Percentiles rank a stretch among this genome's conserved stretches.
phyloP scores from a whole-genome alignment of 129 eudicot genomes.

The Artemisia annua region DNA sequence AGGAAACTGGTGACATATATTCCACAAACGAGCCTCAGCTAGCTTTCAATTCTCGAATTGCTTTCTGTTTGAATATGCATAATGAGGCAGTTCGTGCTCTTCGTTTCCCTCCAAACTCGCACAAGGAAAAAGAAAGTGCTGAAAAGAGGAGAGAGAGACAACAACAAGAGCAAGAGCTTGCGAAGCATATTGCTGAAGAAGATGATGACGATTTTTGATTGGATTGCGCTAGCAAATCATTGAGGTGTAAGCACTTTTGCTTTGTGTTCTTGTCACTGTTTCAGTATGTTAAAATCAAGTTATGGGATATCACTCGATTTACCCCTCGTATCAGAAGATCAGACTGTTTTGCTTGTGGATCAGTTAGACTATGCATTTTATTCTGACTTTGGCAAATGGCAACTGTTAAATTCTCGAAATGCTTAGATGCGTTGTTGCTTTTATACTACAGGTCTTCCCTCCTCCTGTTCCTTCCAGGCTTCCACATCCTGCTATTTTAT shows the following conservation, averaged over 20 bases:
- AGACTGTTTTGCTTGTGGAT: not conserved
- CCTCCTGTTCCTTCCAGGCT: too few relatives aligned
- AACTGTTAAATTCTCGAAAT: not conserved
- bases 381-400: not conserved
- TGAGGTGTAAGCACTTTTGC: constrained; percentile 17
- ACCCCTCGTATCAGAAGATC: not conserved
- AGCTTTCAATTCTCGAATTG: constrained; percentile 91
- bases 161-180: constrained; percentile 98
- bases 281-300: constrained; percentile 3
- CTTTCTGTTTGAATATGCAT: constrained; percentile 95
- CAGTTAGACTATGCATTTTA: constrained; percentile 23
- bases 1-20: constrained; percentile 94
- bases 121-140: constrained; percentile 94
- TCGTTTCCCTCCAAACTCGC: constrained; percentile 84
- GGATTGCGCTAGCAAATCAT: not conserved
- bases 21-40: constrained; percentile 92
- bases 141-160: constrained; percentile 99
- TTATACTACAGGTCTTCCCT: too few relatives aligned
- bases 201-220: constrained; percentile 90
- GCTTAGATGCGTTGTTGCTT: not conserved
- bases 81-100: constrained; percentile 95
- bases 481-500: too few relatives aligned
- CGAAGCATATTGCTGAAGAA: constrained; percentile 96
- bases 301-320: constrained; percentile 11
- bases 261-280: constrained; percentile 25